Base-by-base conservation (phyloP, 1,284 basidiomycete genomes). In the Trametes pubescens region DNA sequence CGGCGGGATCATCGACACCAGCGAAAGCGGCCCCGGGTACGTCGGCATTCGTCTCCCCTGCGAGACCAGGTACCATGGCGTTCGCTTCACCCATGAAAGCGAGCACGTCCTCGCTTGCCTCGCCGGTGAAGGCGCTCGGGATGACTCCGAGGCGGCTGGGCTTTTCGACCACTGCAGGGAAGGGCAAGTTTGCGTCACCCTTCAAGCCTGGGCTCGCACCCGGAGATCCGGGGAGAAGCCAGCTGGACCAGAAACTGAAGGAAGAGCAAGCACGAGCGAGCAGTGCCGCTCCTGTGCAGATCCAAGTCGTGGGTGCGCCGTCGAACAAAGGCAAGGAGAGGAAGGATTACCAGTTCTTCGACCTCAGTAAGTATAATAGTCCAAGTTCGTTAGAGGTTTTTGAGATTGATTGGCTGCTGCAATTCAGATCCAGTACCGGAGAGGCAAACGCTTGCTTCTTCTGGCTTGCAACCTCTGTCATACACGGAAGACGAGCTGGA, bases 131-230 rank as follows among this genome's bases (percentile, higher is more conserved):
- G 58, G 53, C 75, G 1, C 59, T 80, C 13, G 79, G 79, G 0
- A 72, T 79, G 26, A 80, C 79, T 0, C 77, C 77, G 11, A 73
- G 74, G 13, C 65, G 70, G 59, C 47, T 24, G 61, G 67, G 57
- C 57, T 61, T 40, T 34, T 58, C 46, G 51, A 52, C 49, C 5
- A 52, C 61, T 14, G 56, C 29, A 13, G 57, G 72, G 70, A 69
- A 76, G 62, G 58, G 79, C 24, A 81, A 77, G 55, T 93, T 93
- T 68, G 74, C 82, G 1, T 92, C 90, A 0, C 91, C 91, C 0
- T 93, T 93, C 76, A 93, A 92, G 73, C 64, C 76, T 7, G 85
- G 83, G 2, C 79, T 85, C 78, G 78, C 77, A 48, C 87, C 86
- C 22, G 84, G 84, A n/a, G 82, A 86, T 65, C 76, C 80, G 13